Percentiles rank a stretch among this genome's conserved stretches.
phyloP scores from a whole-genome alignment of 1,139 yeast species.

The Saccharomyces hybrid region DNA sequence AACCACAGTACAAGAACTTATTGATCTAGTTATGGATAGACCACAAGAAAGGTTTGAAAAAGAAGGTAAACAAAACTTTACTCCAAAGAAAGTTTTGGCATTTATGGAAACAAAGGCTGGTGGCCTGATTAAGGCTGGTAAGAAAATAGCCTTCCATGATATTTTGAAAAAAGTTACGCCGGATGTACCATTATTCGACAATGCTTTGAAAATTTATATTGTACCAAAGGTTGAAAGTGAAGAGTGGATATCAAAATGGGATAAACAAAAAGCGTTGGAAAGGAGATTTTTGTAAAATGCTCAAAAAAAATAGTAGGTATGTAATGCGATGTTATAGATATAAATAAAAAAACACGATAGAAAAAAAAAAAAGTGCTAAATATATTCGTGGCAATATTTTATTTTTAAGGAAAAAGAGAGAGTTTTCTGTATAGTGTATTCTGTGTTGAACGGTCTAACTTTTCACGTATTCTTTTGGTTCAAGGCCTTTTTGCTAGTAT shows the following conservation, averaged over 20 bases:
- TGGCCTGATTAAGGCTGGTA: constrained; percentile 81
- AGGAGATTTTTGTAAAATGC: constrained; percentile 33
- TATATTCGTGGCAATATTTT: not conserved
- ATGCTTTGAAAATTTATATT: constrained; percentile 61
- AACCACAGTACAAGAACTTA: constrained; percentile 51
- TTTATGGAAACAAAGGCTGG: constrained; percentile 79
- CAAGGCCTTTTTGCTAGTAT: constrained; percentile 39
- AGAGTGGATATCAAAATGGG: constrained; percentile 61
- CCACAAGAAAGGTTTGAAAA: constrained; percentile 67
- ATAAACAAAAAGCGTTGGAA: constrained; percentile 53
- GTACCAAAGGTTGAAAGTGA: constrained; percentile 67
- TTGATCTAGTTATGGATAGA: constrained; percentile 50
- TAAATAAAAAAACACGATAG: not conserved
- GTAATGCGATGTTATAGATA: constrained; percentile 2
- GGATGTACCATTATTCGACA: constrained; percentile 70
- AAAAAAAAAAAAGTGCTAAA: not conserved
- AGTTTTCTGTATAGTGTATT: not conserved
- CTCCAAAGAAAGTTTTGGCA: constrained; percentile 53
- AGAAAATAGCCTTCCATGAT: constrained; percentile 57
- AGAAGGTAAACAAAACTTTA: constrained; percentile 53
- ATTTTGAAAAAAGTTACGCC: constrained; percentile 59
- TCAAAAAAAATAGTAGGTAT: not conserved
- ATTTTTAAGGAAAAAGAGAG: too few species aligned
- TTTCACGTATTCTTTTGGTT: not conserved
- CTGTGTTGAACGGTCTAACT: not conserved